A percentile compares a stretch with the other conserved stretches of the same genome.
phyloP scores from a whole-genome alignment of 2,329 filamentous ascomycete genomes.

The Cladorrhinum sp. region DNA sequence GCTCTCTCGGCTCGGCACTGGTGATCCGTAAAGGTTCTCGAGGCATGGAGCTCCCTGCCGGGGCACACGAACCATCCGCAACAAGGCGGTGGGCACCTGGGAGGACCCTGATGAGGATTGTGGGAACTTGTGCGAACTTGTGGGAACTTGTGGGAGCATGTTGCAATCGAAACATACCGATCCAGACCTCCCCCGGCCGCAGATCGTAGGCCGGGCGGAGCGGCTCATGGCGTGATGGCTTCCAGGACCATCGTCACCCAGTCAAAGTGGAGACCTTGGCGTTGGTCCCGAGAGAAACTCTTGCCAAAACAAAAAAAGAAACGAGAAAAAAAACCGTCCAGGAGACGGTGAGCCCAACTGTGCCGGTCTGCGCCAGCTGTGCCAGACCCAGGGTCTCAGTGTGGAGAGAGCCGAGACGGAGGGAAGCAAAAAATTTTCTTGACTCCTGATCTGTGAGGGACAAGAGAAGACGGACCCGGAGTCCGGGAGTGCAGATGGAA shows the following conservation, averaged over 20 bases:
- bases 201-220: neutral
- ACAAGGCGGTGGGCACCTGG: neutral
- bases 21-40: neutral
- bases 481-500: neutral
- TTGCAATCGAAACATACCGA: constrained; percentile 2
- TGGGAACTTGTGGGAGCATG: neutral
- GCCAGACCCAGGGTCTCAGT: neutral
- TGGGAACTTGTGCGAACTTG: neutral
- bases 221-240: constrained; percentile 21
- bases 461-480: neutral
- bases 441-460: neutral
- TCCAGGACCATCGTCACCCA: constrained; percentile 13
- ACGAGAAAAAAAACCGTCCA: neutral
- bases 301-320: neutral
- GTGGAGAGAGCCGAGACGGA: constrained; percentile 2
- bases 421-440: constrained; percentile 9
- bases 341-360: constrained; percentile 4
- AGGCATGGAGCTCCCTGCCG: neutral
- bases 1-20: neutral
- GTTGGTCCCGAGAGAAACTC: neutral
- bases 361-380: neutral
- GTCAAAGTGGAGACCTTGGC: neutral
- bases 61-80: neutral
- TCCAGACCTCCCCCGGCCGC: constrained; percentile 2
- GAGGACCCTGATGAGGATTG: constrained; percentile 7